Base-by-base conservation (phyloP, 306 rosid genomes). In the Malus sylvestris region DNA sequence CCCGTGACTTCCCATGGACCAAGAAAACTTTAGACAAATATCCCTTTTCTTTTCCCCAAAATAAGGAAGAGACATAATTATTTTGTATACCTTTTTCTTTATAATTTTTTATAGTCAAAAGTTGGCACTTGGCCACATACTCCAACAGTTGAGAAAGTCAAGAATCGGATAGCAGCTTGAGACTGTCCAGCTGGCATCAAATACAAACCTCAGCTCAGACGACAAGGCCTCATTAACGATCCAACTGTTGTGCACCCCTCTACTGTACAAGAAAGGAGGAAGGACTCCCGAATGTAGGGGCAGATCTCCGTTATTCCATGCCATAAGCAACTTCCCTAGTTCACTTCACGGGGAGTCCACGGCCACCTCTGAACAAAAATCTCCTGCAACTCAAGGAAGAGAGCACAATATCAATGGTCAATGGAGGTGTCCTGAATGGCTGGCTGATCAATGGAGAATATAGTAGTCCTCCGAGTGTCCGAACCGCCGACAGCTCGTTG, bases 241-340 rank as follows among this genome's bases (percentile, higher is more conserved):
- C 99, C 99, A 95, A 79, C 79, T 78, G 81, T 90, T 83, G 83
- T 95, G 97, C 55, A 76, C 85, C 73, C 93, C 96, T 30, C 78
- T 95, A 68, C 97, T 92, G 55, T 80, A 92, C 73, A 90, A 81
- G 86, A 95, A 95, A 67, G 97, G 97, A 45, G 99, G 99, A 85
- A 95, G 97, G 78, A 95, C 93, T 82, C 90, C 97, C 38, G 84
- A 49, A 74, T 95, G 89, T 85, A 90, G 81, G 58, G 99, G 96
- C 38, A 70, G 29, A 67, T 92, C 89, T 78, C 78, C 82, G 64
- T 27, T 90, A 86, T 90, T 95, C 97, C 99, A 95, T 44, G 93
- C 97, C 81, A 95, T 79, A 51, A 95, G 79, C 83, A 82, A 81
- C 82, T 84, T 85, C 38, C 8, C 38, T 33, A 5, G 38, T 33